Base-by-base conservation (phyloP, 164 flowering plant genomes). In the Berberis thunbergii region DNA sequence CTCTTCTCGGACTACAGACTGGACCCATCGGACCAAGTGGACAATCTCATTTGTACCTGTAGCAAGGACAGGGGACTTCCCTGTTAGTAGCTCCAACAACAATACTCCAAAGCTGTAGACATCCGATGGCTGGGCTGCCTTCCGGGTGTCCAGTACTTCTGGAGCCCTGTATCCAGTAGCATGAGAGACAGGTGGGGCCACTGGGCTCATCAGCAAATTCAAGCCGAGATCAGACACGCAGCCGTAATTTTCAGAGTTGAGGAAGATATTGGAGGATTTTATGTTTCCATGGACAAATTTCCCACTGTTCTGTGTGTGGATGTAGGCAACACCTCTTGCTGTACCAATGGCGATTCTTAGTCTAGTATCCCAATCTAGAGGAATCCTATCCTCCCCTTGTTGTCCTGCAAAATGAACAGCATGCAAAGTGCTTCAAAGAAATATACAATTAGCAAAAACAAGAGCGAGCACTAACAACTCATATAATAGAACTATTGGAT, bases 21-120 rank as follows among this genome's bases (percentile, higher is more conserved):
- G 75, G 45, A 86, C 91, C 91, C 91, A 86, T 42, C 83, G 74
- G 4, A 87, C 87, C 4, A 86, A 79, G 63, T 86, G 86, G 6
- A 80, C 69, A 50, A 75, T 75, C 38, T 76, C 82, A 40, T 80
- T 83, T 4, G 64, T 69, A 10, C 84, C 83, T 0, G 80, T 67
- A 59, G 79, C 65, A 26, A 78, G 81, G 41, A 73, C 59, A 1
- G 88, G 86, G 11, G 81, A 68, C 65, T 82, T 86, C 2, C 86
- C 92, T 2, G 92, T 86, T 62, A 86, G 77, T 68, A 86, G 64
- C 62, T 86, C 92, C 1, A 86, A 82, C 38, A 86, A 79, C 45
- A 86, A 74, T 54, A 86, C 92, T 4, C 92, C 92, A 26, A 83
- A 84, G 65, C 87, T 83, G 77, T 84, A 86, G 11, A 86, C 87